These are phyloP conservation scores for Gymnopilus junonius DNA, from an alignment of 768 basidiomycete genomes.

Conservation along the genomic window DNA sequence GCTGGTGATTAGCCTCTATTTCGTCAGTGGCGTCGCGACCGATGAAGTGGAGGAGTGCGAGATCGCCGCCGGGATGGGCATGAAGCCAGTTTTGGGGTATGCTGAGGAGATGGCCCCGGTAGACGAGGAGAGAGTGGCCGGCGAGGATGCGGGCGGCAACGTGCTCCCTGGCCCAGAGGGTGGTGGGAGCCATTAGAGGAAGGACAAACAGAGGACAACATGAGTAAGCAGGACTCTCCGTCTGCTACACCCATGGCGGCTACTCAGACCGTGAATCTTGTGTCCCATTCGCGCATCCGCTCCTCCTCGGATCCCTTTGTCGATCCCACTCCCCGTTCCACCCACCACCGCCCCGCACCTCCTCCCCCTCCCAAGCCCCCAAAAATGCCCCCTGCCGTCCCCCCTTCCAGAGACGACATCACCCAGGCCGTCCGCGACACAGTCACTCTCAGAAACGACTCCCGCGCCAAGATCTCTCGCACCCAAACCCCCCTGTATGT, in stretches of 20 bases:
- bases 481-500: slow-evolving; percentile 62
- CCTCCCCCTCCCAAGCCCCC: slow-evolving; percentile 42
- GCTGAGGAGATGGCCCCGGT: slow-evolving; percentile 62
- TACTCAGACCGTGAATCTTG: not conserved
- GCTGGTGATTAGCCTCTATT: slow-evolving; percentile 88
- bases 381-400: slow-evolving; percentile 36
- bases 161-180: slow-evolving; percentile 44
- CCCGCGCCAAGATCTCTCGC: slow-evolving; percentile 56
- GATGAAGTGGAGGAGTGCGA: slow-evolving; percentile 92
- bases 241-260: not conserved
- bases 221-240: not conserved
- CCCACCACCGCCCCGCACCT: slow-evolving; percentile 23
- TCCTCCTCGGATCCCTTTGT: slow-evolving; percentile 60
- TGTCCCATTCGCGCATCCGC: slow-evolving; percentile 41
- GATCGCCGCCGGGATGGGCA: slow-evolving; percentile 86
- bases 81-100: slow-evolving; percentile 80
- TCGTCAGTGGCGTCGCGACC: slow-evolving; percentile 96
- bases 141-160: slow-evolving; percentile 73
- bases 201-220: slow-evolving; percentile 3
- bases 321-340: slow-evolving; percentile 34
- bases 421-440: slow-evolving; percentile 72
- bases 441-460: slow-evolving; percentile 46
- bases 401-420: slow-evolving; percentile 43
- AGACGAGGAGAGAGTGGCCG: slow-evolving; percentile 80
- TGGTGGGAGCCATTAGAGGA: slow-evolving; percentile 29